These are phyloP conservation scores for Epichloe uncinata DNA, from an alignment of 2,329 filamentous ascomycete species.

Conservation along the genomic window DNA sequence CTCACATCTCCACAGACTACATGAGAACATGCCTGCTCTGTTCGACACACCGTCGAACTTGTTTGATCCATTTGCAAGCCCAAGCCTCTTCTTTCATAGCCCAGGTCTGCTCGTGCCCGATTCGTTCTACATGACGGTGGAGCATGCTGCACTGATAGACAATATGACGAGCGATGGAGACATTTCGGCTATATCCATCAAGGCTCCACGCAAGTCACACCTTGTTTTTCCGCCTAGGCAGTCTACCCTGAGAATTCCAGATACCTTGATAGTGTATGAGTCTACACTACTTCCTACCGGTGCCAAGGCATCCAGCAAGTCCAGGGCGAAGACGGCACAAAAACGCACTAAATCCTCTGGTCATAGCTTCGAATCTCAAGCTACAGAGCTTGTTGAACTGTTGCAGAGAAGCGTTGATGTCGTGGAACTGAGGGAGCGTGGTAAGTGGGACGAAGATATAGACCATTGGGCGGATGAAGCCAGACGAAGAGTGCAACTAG, in stretches of 20 bases:
- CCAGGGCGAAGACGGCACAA: conserved; percentile 8
- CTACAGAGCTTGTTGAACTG: conserved; percentile 30
- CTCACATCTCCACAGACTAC: conserved; percentile 24
- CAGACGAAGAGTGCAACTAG: conserved; percentile 23
- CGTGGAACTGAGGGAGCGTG: conserved; percentile 30
- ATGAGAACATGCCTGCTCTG: conserved; percentile 24
- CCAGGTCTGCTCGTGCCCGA: conserved; percentile 33
- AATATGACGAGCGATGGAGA: conserved; percentile 12
- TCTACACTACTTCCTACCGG: conserved; percentile 12
- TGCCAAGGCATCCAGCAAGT: background rate
- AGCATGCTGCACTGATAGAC: conserved; percentile 14
- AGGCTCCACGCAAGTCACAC: conserved; percentile 26
- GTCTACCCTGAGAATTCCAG: conserved; percentile 36
- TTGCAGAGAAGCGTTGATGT: conserved; percentile 37
- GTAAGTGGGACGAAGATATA: conserved; percentile 27
- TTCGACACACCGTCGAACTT: conserved; percentile 35
- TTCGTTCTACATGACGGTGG: conserved; percentile 26
- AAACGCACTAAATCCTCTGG: conserved; percentile 12
- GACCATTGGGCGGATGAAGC: conserved; percentile 21
- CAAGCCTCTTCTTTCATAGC: conserved; percentile 44
- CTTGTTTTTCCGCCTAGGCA: conserved; percentile 34
- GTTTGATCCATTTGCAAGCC: conserved; percentile 48
- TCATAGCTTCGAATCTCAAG: conserved; percentile 34
- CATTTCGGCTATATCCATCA: conserved; percentile 6
- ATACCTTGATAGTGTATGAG: conserved; percentile 35